Evolutionary conservation across 441 rosid genomes (phyloP).

Genomic region (Syzygium syzygioides): DNA sequence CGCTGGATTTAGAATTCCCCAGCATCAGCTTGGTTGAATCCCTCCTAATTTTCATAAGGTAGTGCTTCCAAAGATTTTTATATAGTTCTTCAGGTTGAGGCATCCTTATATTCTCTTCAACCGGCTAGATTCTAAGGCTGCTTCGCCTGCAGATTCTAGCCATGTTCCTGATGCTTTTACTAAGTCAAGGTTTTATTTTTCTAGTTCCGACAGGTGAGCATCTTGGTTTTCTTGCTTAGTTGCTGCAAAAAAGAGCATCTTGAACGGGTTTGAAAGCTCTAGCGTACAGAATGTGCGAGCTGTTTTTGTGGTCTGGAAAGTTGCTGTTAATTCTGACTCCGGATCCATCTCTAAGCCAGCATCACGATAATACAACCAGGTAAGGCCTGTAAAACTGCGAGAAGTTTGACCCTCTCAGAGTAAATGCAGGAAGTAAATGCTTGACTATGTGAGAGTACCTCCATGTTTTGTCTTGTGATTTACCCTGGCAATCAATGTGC

Average conservation of each 20-base stretch:
- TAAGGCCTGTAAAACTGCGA: neutral
- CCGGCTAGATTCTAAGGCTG: neutral
- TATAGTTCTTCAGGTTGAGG: neutral
- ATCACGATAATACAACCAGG: neutral
- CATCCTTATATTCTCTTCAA: neutral
- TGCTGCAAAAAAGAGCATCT: neutral
- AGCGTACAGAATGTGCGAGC: neutral
- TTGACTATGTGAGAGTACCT: neutral
- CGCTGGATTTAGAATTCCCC: constrained; percentile 27
- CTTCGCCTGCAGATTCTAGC: neutral
- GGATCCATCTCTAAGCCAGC: neutral
- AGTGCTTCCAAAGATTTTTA: constrained; percentile 2
- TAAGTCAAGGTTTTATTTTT: neutral
- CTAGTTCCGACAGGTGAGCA: neutral
- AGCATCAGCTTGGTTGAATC: constrained; percentile 14
- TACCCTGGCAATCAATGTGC: neutral
- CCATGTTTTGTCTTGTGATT: neutral
- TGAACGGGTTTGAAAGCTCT: neutral
- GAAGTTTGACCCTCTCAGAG: neutral
- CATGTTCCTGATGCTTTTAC: neutral
- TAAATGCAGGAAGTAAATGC: neutral
- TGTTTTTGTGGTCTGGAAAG: neutral
- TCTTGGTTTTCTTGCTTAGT: neutral
- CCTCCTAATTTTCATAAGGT: constrained; percentile 17
- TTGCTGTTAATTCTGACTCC: neutral